These are phyloP conservation scores for Penicillium paxilli DNA, from an alignment of 495 filamentous ascomycete genomes.

Conservation along the genomic window DNA sequence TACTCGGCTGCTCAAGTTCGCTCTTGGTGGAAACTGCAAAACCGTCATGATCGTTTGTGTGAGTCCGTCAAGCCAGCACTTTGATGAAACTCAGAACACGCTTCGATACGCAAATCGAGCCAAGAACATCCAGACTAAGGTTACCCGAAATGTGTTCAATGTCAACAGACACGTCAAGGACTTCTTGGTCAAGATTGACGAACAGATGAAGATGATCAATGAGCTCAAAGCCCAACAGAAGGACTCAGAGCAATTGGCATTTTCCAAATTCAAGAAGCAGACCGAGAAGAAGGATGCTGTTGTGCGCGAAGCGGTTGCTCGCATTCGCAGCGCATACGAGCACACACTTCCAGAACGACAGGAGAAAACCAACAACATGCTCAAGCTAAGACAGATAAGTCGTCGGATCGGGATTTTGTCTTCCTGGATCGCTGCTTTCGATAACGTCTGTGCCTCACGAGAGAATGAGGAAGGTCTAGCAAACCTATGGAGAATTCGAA, in stretches of 20 bases:
- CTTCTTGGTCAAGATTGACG: constrained; percentile 95
- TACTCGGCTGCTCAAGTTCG: constrained; percentile 94
- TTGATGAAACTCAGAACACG: constrained; percentile 98
- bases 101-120: constrained; percentile 95
- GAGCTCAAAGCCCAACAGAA: constrained; percentile 91
- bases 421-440: constrained; percentile 92
- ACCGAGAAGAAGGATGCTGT: constrained; percentile 77
- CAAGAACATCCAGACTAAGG: constrained; percentile 99
- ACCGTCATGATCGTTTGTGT: constrained; percentile 99
- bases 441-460: constrained; percentile 69
- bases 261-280: constrained; percentile 87
- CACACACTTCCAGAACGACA: constrained; percentile 75
- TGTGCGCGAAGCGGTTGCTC: constrained; percentile 75
- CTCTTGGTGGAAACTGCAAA: constrained; percentile 94
- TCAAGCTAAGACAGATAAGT: constrained; percentile 80
- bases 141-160: constrained; percentile 97
- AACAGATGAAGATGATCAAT: constrained; percentile 90
- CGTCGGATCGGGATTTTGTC: constrained; percentile 79
- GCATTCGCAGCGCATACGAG: constrained; percentile 83
- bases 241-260: constrained; percentile 82
- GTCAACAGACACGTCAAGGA: constrained; percentile 99
- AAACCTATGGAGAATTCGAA: constrained; percentile 74
- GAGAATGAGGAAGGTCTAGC: constrained; percentile 66
- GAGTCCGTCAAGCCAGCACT: constrained; percentile 93
- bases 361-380: constrained; percentile 77